Percentiles rank a stretch among this genome's conserved stretches.
Evolutionary conservation across 306 rosid genomes (phyloP).

Genomic region (Sicyos baderoa): DNA sequence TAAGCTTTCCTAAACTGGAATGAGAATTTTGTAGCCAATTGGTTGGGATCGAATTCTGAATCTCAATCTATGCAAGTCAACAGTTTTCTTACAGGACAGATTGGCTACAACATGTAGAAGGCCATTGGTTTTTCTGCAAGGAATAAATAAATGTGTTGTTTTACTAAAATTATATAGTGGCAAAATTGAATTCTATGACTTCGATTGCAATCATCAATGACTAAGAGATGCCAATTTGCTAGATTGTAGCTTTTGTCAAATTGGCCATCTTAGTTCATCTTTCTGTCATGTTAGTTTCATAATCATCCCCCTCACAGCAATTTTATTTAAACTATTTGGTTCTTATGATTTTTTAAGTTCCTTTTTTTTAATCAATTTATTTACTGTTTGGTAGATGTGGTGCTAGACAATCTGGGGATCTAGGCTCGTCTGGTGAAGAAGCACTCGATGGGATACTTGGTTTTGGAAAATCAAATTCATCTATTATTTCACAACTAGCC

Average conservation of each 20-base stretch:
- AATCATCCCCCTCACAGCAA: neutral
- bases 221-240: neutral
- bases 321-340: neutral
- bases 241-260: slow-evolving; percentile 3
- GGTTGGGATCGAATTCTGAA: too few species aligned
- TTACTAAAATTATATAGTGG: neutral
- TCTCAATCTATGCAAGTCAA: too few species aligned
- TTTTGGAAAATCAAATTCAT: slow-evolving; percentile 88
- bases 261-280: neutral
- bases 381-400: slow-evolving; percentile 63
- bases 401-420: slow-evolving; percentile 85
- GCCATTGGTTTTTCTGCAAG: neutral
- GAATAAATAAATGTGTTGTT: neutral
- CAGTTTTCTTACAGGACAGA: too few species aligned
- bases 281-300: neutral
- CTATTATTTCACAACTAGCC: slow-evolving; percentile 90
- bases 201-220: neutral
- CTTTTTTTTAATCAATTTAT: neutral
- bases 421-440: slow-evolving; percentile 57
- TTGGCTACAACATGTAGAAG: neutral
- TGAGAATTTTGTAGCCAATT: too few species aligned
- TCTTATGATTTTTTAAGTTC: neutral
- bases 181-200: neutral
- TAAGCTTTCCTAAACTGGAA: too few species aligned
- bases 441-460: slow-evolving; percentile 99